Evolutionary conservation across 139 green algal species (phyloP).

Genomic region (Eudorina sp.): DNA sequence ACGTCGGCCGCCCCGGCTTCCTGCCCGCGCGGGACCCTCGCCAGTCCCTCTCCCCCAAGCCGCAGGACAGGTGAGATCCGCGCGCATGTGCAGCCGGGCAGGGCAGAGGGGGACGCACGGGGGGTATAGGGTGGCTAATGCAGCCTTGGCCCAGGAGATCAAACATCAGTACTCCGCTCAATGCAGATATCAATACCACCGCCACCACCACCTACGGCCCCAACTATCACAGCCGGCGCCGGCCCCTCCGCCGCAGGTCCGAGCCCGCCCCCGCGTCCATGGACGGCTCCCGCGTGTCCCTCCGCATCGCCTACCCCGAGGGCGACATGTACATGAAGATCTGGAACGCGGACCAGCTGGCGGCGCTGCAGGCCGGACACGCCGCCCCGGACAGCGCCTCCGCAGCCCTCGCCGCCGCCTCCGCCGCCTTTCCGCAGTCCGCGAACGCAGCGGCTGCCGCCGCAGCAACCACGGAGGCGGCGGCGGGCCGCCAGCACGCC

Average conservation of each 20-base stretch:
- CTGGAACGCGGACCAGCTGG: not conserved
- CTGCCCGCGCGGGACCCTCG: not conserved
- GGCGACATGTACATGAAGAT: constrained; percentile 23
- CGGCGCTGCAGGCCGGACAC: not conserved
- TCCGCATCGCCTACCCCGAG: not conserved
- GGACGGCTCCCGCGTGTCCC: not conserved
- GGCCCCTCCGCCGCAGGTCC: not conserved
- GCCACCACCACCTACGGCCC: too few species aligned
- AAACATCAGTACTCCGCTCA: too few species aligned
- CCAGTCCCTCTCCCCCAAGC: not conserved
- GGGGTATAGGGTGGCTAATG: not conserved
- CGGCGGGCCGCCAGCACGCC: too few species aligned
- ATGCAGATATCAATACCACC: too few species aligned
- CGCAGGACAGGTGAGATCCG: not conserved
- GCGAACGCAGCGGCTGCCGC: not conserved
- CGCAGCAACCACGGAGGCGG: not conserved
- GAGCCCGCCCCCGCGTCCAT: not conserved
- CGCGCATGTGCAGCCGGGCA: not conserved
- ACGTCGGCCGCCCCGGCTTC: not conserved
- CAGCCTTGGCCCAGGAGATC: not conserved
- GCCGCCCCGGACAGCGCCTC: too few species aligned
- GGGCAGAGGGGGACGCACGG: not conserved
- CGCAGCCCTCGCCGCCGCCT: too few species aligned
- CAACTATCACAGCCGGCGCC: not conserved
- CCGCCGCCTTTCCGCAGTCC: not conserved